phyloP scores from a whole-genome alignment of 805 yeast species.

The Deakozyma indianensis region DNA sequence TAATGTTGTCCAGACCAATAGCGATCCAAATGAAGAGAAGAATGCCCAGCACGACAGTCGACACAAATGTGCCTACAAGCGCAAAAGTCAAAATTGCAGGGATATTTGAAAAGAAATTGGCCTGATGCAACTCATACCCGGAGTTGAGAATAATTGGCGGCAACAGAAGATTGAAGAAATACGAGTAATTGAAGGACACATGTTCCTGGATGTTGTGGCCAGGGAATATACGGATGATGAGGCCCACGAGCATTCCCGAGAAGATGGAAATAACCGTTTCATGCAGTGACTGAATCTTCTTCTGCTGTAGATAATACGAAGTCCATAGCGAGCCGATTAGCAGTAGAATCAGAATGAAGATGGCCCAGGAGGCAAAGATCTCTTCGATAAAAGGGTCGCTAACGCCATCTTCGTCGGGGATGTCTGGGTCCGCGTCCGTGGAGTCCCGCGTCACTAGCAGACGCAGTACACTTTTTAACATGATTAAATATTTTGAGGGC shows the following conservation, averaged over 20 bases:
- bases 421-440: slow-evolving; percentile 24
- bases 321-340: slow-evolving; percentile 90
- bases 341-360: slow-evolving; percentile 69
- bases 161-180: slow-evolving; percentile 81
- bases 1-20: slow-evolving; percentile 76
- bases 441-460: slow-evolving; percentile 17
- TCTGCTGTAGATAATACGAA: slow-evolving; percentile 79
- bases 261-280: slow-evolving; percentile 93
- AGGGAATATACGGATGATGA: slow-evolving; percentile 79
- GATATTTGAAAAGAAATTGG: slow-evolving; percentile 83
- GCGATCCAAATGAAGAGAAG: slow-evolving; percentile 83
- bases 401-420: slow-evolving; percentile 36
- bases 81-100: slow-evolving; percentile 89
- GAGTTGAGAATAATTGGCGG: slow-evolving; percentile 96
- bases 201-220: slow-evolving; percentile 97
- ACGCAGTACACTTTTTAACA: not conserved
- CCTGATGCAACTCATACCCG: slow-evolving; percentile 93
- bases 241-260: slow-evolving; percentile 92
- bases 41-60: slow-evolving; percentile 81
- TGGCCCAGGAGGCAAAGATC: slow-evolving; percentile 94
- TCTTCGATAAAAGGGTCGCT: slow-evolving; percentile 91
- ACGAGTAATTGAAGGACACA: slow-evolving; percentile 85
- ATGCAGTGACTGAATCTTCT: slow-evolving; percentile 88
- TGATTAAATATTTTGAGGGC: too few species aligned
- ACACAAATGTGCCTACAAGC: slow-evolving; percentile 89